phyloP scores from a whole-genome alignment of 1,284 basidiomycete genomes.

The Marasmius sp. region DNA sequence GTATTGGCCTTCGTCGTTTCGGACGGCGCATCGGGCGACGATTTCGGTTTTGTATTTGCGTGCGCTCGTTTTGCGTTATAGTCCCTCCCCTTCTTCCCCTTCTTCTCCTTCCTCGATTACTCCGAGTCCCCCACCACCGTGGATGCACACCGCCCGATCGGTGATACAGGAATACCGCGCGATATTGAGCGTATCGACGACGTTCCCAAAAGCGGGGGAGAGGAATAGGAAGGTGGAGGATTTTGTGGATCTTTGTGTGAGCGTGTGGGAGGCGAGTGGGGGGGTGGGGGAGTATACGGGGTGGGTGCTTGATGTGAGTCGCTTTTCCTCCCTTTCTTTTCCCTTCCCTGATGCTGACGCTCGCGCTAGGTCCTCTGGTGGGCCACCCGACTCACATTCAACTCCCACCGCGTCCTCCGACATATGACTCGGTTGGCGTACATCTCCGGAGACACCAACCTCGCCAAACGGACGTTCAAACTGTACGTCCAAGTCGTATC shows the following conservation, averaged over 20 bases:
- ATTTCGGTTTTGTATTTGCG: slow-evolving; percentile 72
- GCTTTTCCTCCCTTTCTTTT: slow-evolving; percentile 6
- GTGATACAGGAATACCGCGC: slow-evolving; percentile 70
- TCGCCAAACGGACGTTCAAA: slow-evolving; percentile 76
- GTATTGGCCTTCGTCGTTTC: slow-evolving; percentile 76
- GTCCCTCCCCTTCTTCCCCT: slow-evolving; percentile 20
- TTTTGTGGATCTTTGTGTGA: slow-evolving; percentile 81
- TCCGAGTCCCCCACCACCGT: slow-evolving; percentile 45
- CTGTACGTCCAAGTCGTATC: slow-evolving; percentile 85
- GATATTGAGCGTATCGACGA: slow-evolving; percentile 65
- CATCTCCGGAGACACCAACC: slow-evolving; percentile 58
- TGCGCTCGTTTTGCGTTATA: slow-evolving; percentile 59
- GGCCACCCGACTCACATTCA: slow-evolving; percentile 90
- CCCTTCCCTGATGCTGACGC: slow-evolving; percentile 16
- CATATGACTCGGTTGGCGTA: slow-evolving; percentile 78
- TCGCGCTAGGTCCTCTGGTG: slow-evolving; percentile 77
- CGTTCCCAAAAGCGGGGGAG: slow-evolving; percentile 84
- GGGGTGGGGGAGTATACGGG: slow-evolving; percentile 55
- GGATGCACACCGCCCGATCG: slow-evolving; percentile 65
- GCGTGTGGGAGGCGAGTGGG: slow-evolving; percentile 77
- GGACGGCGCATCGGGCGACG: slow-evolving; percentile 69
- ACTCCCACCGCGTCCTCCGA: slow-evolving; percentile 80
- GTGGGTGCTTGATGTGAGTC: slow-evolving; percentile 75
- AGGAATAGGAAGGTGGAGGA: slow-evolving; percentile 80
- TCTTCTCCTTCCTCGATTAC: slow-evolving; percentile 13